Percentiles rank a stretch among this genome's conserved stretches.
phyloP scores from a whole-genome alignment of 805 yeast genomes.

The Wickerhamomyces chambardii region DNA sequence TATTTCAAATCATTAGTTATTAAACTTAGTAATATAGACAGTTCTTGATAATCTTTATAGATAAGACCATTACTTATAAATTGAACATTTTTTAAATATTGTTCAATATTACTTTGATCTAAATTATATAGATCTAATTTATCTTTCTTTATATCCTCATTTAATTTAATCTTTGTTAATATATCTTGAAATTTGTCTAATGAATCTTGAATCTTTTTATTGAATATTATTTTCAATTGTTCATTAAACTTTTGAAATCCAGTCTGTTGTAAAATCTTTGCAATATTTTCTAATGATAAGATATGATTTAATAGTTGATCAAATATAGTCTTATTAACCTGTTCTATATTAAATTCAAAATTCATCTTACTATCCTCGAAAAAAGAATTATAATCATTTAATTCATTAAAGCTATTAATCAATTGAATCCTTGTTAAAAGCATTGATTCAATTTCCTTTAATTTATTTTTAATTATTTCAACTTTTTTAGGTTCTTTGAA shows the following conservation, averaged over 20 bases:
- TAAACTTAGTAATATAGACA: neutral
- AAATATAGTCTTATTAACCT: neutral
- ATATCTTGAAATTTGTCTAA: neutral
- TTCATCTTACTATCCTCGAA: neutral
- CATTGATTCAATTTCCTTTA: neutral
- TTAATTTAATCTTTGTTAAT: neutral
- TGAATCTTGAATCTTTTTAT: neutral
- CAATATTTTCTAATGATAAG: neutral
- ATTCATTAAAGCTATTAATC: neutral
- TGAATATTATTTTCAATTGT: neutral
- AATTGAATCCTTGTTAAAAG: neutral
- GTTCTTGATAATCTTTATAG: constrained; percentile 6
- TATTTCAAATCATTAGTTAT: neutral
- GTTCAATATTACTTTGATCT: constrained; percentile 4
- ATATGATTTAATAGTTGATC: neutral
- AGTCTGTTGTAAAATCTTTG: neutral
- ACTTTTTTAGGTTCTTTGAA: neutral
- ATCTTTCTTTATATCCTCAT: constrained; percentile 1
- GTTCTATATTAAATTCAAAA: neutral
- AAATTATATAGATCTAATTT: constrained; percentile 5
- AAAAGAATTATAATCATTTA: neutral
- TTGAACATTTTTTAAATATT: constrained; percentile 7
- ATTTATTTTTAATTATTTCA: neutral
- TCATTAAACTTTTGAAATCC: neutral
- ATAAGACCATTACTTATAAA: constrained; percentile 10